phyloP scores from a whole-genome alignment of 2,329 filamentous ascomycete species.

The Paecilomyces variotii region DNA sequence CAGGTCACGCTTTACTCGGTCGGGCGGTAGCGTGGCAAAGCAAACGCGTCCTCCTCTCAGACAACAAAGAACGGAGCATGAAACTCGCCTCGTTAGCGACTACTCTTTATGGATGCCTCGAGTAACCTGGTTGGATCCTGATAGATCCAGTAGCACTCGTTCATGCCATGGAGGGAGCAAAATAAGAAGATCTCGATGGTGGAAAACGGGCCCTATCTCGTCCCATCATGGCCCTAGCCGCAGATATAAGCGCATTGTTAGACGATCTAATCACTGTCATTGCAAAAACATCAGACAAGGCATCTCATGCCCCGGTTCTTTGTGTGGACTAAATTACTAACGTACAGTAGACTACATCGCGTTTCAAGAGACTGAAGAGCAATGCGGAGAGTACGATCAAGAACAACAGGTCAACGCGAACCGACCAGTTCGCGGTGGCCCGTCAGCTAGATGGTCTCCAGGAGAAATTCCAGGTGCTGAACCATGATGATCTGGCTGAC shows the following conservation, averaged over 20 bases:
- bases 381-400: constrained; percentile 27
- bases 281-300: constrained; percentile 47
- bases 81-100: not conserved
- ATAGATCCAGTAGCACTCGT: not conserved
- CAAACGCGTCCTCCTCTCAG: not conserved
- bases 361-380: constrained; percentile 21
- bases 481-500: constrained; percentile 71
- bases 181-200: not conserved
- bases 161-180: not conserved
- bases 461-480: constrained; percentile 76
- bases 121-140: not conserved
- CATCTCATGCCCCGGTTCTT: constrained; percentile 20
- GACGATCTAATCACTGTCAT: constrained; percentile 64
- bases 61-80: not conserved
- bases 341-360: constrained; percentile 18
- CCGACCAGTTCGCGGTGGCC: constrained; percentile 67
- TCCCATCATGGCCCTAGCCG: constrained; percentile 59
- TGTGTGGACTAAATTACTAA: constrained; percentile 1
- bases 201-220: not conserved
- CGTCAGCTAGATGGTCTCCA: constrained; percentile 62
- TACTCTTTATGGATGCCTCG: not conserved
- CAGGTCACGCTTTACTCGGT: constrained; percentile 1
- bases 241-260: constrained; percentile 55
- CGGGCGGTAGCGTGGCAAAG: not conserved
- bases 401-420: constrained; percentile 49